phyloP scores from a whole-genome alignment of 2,329 filamentous ascomycete species.

The Aspergillus fumigatiaffinis region DNA sequence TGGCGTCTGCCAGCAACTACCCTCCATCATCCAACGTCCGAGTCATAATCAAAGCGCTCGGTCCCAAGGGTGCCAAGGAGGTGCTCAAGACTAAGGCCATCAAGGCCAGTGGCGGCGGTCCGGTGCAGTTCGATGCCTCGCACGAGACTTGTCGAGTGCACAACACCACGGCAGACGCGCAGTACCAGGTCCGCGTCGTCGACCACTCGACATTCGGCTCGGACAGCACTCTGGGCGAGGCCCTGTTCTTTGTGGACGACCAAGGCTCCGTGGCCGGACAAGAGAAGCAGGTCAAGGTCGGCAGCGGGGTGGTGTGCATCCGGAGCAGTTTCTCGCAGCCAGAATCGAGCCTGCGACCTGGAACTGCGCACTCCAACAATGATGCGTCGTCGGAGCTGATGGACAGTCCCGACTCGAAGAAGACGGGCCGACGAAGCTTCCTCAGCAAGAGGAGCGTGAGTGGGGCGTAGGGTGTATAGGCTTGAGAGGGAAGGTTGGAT shows the following conservation, averaged over 20 bases:
- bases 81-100: constrained; percentile 90
- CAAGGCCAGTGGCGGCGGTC: constrained; percentile 65
- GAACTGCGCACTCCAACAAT: constrained; percentile 33
- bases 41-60: constrained; percentile 65
- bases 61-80: constrained; percentile 66
- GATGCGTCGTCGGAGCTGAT: constrained; percentile 23
- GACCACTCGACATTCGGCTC: constrained; percentile 80
- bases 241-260: constrained; percentile 89
- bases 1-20: constrained; percentile 75
- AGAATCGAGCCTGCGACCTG: constrained; percentile 40
- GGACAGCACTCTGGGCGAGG: constrained; percentile 80
- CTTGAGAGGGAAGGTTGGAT: constrained; percentile 6
- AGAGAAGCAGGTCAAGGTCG: constrained; percentile 72
- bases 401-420: constrained; percentile 41
- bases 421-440: constrained; percentile 43
- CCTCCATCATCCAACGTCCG: constrained; percentile 75
- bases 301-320: constrained; percentile 66
- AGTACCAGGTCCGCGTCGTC: constrained; percentile 82
- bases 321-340: constrained; percentile 66
- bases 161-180: constrained; percentile 70
- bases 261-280: constrained; percentile 57
- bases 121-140: constrained; percentile 61
- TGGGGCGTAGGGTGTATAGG: constrained; percentile 19
- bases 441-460: constrained; percentile 42
- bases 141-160: constrained; percentile 71